A percentile compares a stretch with the other conserved stretches of the same genome.
Conservation (phyloP, 495 filamentous ascomycete species). For the Staphylotrichum tortipilum region DNA sequence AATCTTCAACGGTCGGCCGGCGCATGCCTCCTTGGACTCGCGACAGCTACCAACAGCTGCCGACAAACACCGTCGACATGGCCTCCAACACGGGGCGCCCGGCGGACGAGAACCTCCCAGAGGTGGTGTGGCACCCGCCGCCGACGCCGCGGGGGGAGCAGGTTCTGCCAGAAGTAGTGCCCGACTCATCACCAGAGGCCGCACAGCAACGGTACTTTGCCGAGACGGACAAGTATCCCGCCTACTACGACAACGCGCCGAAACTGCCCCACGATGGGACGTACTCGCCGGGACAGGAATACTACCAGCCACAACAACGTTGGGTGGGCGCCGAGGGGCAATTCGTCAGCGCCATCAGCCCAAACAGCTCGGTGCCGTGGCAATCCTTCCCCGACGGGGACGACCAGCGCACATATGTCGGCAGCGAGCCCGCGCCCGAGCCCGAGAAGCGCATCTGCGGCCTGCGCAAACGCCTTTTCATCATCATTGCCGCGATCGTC, state of each 20-base stretch:
- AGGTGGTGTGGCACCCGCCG: slow-evolving; percentile 11
- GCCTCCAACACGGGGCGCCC: slow-evolving; percentile 11
- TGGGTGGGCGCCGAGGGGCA: not conserved
- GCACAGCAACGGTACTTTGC: slow-evolving; percentile 1
- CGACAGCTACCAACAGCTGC: no score
- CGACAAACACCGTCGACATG: no score
- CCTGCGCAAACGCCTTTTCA: slow-evolving; percentile 15
- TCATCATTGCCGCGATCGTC: slow-evolving; percentile 11
- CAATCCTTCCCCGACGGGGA: slow-evolving; percentile 3
- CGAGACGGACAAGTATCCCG: slow-evolving; percentile 19
- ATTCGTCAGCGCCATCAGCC: not conserved
- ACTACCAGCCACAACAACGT: not conserved
- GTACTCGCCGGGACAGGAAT: not conserved
- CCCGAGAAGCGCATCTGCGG: slow-evolving; percentile 18
- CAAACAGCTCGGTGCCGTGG: slow-evolving; percentile 13
- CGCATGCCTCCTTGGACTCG: no score
- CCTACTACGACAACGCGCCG: slow-evolving; percentile 17
- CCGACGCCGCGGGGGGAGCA: not conserved
- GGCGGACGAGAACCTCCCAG: slow-evolving; percentile 20
- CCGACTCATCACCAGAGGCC: slow-evolving; percentile 14
- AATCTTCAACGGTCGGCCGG: no score
- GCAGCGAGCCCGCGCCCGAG: not conserved
- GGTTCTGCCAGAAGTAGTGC: slow-evolving; percentile 11
- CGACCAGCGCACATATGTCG: not conserved
- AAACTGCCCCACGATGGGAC: slow-evolving; percentile 12